These are phyloP conservation scores for Hymenoscyphus repandus DNA, from an alignment of 2,329 filamentous ascomycete species.

Conservation along the genomic window DNA sequence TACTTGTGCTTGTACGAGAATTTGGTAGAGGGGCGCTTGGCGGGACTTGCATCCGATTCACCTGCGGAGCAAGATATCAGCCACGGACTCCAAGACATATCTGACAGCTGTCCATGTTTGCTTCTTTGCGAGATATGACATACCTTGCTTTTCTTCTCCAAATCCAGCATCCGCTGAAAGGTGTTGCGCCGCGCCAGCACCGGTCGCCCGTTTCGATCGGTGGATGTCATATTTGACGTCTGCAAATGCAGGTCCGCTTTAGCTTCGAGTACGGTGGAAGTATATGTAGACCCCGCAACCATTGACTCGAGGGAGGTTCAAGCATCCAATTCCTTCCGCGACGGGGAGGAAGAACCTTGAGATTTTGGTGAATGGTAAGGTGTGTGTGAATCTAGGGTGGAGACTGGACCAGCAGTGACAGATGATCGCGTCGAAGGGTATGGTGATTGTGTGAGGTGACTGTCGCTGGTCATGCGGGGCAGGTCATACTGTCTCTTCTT, in stretches of 20 bases:
- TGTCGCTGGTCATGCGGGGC: neutral
- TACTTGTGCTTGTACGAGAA: constrained; percentile 12
- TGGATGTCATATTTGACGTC: neutral
- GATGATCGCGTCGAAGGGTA: neutral
- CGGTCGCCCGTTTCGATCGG: constrained; percentile 1
- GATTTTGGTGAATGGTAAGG: neutral
- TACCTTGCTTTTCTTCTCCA: constrained; percentile 56
- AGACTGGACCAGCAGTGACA: neutral
- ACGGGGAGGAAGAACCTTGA: neutral
- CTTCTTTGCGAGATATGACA: constrained; percentile 9
- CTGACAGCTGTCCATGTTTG: constrained; percentile 18
- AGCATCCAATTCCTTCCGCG: neutral
- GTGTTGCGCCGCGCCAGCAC: constrained; percentile 17
- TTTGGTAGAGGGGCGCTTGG: neutral
- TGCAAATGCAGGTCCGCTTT: neutral
- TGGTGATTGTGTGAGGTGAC: neutral
- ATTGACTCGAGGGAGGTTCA: neutral
- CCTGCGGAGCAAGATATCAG: constrained; percentile 31
- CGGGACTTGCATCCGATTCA: constrained; percentile 34
- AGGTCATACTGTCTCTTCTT: neutral
- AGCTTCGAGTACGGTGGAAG: neutral
- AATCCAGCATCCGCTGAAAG: constrained; percentile 53
- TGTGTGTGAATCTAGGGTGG: neutral
- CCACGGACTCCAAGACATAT: constrained; percentile 21
- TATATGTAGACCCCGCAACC: neutral